Evolutionary conservation across 805 yeast genomes (phyloP), one percentile per base, ranked within the genome.

Genomic region (Candida gorgasii): DNA sequence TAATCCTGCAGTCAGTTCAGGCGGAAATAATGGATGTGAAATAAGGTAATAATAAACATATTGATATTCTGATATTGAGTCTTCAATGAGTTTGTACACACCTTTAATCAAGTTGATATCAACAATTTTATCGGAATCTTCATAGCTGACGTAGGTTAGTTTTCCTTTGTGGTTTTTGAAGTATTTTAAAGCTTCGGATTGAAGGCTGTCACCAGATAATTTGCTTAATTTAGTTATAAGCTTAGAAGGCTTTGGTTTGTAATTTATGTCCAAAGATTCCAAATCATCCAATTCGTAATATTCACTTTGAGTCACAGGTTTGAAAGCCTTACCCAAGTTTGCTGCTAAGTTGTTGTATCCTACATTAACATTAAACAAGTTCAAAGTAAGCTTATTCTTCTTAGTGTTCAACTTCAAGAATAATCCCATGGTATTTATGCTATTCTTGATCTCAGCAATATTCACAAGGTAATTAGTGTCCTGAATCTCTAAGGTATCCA

Each of bases 21-120:
- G 61, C 8, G 97, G 97, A 63, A 84, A 89, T 14, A 88, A 65
- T 13, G 97, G 97, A 65, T 92, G 96, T 2, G 96, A 86, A 48
- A 92, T 70, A 24, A 90, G 70, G 56, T 87, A 90, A 1, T 84
- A 76, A 36, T 88, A 62, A 2, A 89, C 71, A 36, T 64, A 64
- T 53, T 82, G 81, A 31, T 36, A 19, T 5, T 40, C 33, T 5
- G 24, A 20, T 20, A 33, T 26, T 13, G 26, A 18, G 8, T 40
- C 43, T 31, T 32, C 65, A 5, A 76, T 71, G 47, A 73, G 64
- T 24, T 58, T 65, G 19, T 73, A 69, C 5, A 80, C 64, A 36
- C 63, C 59, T 34, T 62, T 64, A 39, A 87, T 65, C 47, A 86
- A 79, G 20, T 61, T 65, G 18, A 75, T 69, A 55, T 83, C 86